Conservation (phyloP, 2,329 filamentous ascomycete genomes). For the Epichloe hybrida region DNA sequence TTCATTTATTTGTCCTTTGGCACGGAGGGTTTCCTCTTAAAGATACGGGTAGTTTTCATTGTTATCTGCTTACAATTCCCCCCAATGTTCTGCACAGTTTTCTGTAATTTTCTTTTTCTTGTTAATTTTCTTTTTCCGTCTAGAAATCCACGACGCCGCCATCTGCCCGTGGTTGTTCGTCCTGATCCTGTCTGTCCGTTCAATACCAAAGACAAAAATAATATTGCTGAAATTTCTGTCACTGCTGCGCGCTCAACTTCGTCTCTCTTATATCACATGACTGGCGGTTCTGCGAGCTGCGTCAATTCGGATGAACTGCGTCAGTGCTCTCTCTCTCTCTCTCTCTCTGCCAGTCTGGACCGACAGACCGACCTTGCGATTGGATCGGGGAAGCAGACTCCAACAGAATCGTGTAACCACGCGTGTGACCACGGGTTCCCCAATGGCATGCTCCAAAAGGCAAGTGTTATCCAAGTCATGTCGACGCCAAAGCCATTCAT, state of each 20-base stretch:
- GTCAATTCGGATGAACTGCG: background rate
- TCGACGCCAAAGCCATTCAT: background rate
- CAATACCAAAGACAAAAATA: background rate
- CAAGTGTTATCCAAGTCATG: background rate
- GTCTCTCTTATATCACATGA: background rate
- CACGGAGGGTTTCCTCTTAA: background rate
- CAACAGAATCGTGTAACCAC: background rate
- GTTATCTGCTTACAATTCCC: background rate
- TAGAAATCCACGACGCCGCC: conserved; percentile 1
- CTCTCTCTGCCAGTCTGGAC: no score
- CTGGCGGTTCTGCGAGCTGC: background rate
- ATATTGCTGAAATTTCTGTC: background rate
- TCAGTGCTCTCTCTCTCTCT: background rate
- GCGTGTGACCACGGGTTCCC: background rate
- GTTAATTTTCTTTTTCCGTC: background rate
- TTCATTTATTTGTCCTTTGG: background rate
- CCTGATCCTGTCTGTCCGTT: background rate
- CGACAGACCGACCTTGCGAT: background rate
- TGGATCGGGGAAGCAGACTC: background rate
- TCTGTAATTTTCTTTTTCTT: background rate
- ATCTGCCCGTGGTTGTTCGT: background rate
- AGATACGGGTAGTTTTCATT: background rate
- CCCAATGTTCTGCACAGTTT: background rate
- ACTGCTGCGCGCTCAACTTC: background rate
- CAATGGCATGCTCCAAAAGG: background rate